phyloP scores from a whole-genome alignment of 441 rosid species.

The Populus trichocarpa region DNA sequence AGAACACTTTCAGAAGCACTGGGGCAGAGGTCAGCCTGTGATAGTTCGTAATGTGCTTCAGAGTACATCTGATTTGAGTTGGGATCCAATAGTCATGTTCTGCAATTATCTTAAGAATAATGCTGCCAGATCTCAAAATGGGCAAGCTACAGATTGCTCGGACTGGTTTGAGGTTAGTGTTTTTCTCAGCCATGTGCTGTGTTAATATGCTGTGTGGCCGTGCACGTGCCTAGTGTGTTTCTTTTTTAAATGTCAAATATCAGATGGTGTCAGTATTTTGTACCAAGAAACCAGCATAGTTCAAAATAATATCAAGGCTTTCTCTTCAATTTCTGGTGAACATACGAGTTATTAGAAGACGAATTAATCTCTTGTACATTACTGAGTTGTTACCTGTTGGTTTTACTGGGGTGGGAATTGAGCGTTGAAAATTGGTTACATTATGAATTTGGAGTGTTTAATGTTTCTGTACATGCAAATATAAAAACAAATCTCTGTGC shows the following conservation, averaged over 20 bases:
- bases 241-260: not conserved
- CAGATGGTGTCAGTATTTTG: not conserved
- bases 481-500: not conserved
- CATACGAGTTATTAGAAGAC: not conserved
- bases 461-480: not conserved
- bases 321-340: not conserved
- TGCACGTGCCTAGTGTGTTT: not conserved
- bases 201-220: not conserved
- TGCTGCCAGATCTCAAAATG: slow-evolving; percentile 40
- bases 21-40: slow-evolving; percentile 95
- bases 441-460: not conserved
- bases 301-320: not conserved
- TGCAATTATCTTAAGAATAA: slow-evolving; percentile 72
- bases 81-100: slow-evolving; percentile 95
- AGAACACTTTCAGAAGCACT: slow-evolving; percentile 95
- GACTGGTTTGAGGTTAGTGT: slow-evolving; percentile 96
- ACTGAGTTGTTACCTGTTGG: not conserved
- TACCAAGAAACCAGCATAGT: not conserved
- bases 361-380: not conserved
- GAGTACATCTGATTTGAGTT: slow-evolving; percentile 50
- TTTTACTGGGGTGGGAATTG: not conserved
- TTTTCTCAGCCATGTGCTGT: not conserved
- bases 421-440: not conserved
- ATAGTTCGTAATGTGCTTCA: slow-evolving; percentile 71
- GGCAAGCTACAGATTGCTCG: slow-evolving; percentile 36